Evolutionary conservation across 2,329 filamentous ascomycete genomes (phyloP), one percentile per base, ranked within the genome.

Genomic region (Fusarium anthophilum): DNA sequence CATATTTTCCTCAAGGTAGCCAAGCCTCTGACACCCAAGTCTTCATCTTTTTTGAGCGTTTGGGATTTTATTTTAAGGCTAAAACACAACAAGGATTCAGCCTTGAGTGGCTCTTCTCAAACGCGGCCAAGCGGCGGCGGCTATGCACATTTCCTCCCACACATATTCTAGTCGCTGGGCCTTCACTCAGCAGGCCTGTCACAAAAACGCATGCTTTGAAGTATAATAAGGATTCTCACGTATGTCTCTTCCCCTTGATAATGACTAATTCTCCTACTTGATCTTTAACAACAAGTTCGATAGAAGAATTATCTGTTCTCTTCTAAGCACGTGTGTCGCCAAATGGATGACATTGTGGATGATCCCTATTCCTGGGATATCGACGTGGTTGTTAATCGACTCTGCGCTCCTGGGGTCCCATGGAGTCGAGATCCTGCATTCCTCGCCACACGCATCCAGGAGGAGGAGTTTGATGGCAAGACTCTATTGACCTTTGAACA

Each of bases 321-420:
- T 14, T 32, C 22, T 53, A 44, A 56, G 57, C 51, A 60, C 50
- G 41, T 39, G 28, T 48, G 58, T 45, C 43, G 28, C 41, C 66
- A 70, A 58, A 82, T 83, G 81, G 79, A 79, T 35, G 74, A 57
- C 26, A 24, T 61, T 24, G 37, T 44, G 54, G 79, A 82, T 63
- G 94, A 97, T 82, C 94, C 94, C n/a, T 92, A 91, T 81, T 78
- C 87, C 61, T 97, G 94, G 94, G 87, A 88, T 41, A 86, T 91
- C 38, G 90, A 92, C 43, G 87, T 90, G 41, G 89, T 97, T 17
- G 87, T 93, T 15, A 80, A 85, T 22, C 91, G 92, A 77, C 85
- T 97, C 8, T 94, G 91, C 79, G 85, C 87, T 28, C 77, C 84
- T 5, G 79, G 84, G 8, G 84, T 84, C 54, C 86, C 88, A 15